Conservation (phyloP, 2,329 filamentous ascomycete genomes). For the Myriangium duriaei region DNA sequence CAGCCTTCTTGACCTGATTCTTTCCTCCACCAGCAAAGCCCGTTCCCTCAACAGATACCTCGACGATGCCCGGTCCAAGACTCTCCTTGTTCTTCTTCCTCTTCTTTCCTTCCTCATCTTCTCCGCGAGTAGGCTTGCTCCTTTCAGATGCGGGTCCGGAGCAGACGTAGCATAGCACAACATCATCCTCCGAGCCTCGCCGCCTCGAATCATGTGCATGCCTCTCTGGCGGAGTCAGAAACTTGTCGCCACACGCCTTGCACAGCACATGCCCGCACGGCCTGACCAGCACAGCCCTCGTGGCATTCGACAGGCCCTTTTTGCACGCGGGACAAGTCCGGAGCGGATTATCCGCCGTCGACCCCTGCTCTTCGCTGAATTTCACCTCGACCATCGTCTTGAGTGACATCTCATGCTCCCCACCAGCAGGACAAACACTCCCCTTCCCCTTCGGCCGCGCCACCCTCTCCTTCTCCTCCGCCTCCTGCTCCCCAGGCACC, state of each 20-base stretch:
- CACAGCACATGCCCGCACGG: slow-evolving; percentile 90
- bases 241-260: slow-evolving; percentile 69
- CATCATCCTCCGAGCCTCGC: slow-evolving; percentile 38
- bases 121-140: slow-evolving; percentile 17
- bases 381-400: slow-evolving; percentile 63
- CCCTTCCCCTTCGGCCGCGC: slow-evolving; percentile 52
- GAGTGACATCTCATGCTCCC: slow-evolving; percentile 61
- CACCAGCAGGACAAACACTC: slow-evolving; percentile 56
- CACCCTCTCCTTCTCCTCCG: slow-evolving; percentile 52
- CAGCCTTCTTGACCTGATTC: slow-evolving; percentile 66
- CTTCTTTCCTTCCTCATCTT: slow-evolving; percentile 15
- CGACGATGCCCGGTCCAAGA: slow-evolving; percentile 55
- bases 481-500: slow-evolving; percentile 59
- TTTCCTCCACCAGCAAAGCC: slow-evolving; percentile 83
- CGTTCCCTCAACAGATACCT: slow-evolving; percentile 75
- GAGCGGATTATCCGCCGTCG: slow-evolving; percentile 33
- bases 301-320: slow-evolving; percentile 69
- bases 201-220: slow-evolving; percentile 49
- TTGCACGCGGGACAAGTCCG: slow-evolving; percentile 73
- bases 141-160: slow-evolving; percentile 55
- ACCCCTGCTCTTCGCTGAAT: slow-evolving; percentile 59
- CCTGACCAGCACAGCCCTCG: slow-evolving; percentile 69
- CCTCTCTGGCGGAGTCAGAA: slow-evolving; percentile 53
- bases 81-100: slow-evolving; percentile 46
- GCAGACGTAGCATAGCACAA: slow-evolving; percentile 71